These are phyloP conservation scores for Choanephora cucurbitarum DNA, from an alignment of 371 early-diverging fungal genomes.

Conservation along the genomic window DNA sequence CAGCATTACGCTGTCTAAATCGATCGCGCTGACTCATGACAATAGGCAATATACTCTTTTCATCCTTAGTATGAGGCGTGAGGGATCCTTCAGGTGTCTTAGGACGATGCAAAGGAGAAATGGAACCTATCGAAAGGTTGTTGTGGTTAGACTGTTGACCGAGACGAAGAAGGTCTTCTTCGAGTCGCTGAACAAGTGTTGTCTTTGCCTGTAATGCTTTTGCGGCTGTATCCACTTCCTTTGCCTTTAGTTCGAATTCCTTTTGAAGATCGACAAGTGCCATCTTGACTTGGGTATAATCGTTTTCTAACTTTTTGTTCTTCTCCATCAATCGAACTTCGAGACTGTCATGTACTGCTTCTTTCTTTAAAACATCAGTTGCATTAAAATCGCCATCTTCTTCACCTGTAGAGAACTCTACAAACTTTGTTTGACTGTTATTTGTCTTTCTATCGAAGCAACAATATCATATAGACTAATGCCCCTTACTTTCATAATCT, in stretches of 20 bases:
- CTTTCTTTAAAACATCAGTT: slow-evolving; percentile 38
- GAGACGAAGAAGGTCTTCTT: slow-evolving; percentile 71
- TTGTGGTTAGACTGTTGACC: slow-evolving; percentile 31
- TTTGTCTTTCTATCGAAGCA: no score
- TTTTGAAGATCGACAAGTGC: slow-evolving; percentile 38
- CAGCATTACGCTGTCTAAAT: slow-evolving; percentile 81
- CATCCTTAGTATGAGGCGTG: slow-evolving; percentile 31
- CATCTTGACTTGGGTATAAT: slow-evolving; percentile 72
- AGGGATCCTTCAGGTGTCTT: slow-evolving; percentile 23
- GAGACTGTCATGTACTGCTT: slow-evolving; percentile 46
- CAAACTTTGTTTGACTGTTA: slow-evolving; percentile 28
- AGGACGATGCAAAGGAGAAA: slow-evolving; percentile 17
- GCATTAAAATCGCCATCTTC: slow-evolving; percentile 52
- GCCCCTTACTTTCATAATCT: slow-evolving; percentile 73
- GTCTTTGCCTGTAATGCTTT: slow-evolving; percentile 49
- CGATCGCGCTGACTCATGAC: slow-evolving; percentile 89
- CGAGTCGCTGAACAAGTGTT: slow-evolving; percentile 65
- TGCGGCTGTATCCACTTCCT: slow-evolving; percentile 33
- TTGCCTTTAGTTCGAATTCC: slow-evolving; percentile 34
- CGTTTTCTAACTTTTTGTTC: slow-evolving; percentile 79
- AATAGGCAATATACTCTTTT: slow-evolving; percentile 76
- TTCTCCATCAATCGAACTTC: slow-evolving; percentile 81
- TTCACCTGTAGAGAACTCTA: slow-evolving; percentile 52
- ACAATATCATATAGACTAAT: background rate
- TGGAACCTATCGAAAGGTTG: slow-evolving; percentile 17